Base-by-base conservation (phyloP, 805 yeast genomes). In the Pichia californica region DNA sequence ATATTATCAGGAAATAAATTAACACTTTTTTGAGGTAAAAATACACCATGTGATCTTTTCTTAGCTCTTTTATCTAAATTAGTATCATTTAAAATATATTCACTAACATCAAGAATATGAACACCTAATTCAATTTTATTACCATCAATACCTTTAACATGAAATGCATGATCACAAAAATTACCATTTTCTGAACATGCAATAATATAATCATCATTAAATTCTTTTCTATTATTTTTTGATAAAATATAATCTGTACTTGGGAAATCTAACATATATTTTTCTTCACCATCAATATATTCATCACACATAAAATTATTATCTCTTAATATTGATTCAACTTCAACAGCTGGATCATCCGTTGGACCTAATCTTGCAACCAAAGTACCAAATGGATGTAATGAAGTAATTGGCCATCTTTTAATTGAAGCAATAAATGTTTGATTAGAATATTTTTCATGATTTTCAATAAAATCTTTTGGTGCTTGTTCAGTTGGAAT, bases 401-500 rank as follows among this genome's bases (percentile, higher is more conserved):
- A 74, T 0, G 98, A 91, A 9, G 99, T 93, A 63, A 93, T 93
- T 58, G 99, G 99, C 99, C 99, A 93, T 64, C 99, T 82, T 63
- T 93, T 93, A 57, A 93, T 91, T 1, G 95, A 84, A 0, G 98
- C 97, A 48, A 93, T 91, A 59, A 91, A 93, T 40, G 89, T 67
- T 54, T 82, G 85, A 58, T 86, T 79, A 0, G 85, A 73, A 56
- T 93, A 93, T 40, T 72, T 73, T 44, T 85, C 94, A 52, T 88
- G 95, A 54, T 88, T 88, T 53, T 88, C 96, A 34, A 93, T 89
- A 65, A 93, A 91, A 62, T 91, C 98, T 46, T 75, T 77, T 28
- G 99, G 99, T 0, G 96, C 99, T 63, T 93, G 96, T 57, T 93
- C 99, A 1, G 97, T 93, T 31, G 99, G 99, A 51, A 93, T 93